Evolutionary conservation across 768 basidiomycete species (phyloP), one percentile per base, ranked within the genome.

Genomic region (Boletus reticulatus): DNA sequence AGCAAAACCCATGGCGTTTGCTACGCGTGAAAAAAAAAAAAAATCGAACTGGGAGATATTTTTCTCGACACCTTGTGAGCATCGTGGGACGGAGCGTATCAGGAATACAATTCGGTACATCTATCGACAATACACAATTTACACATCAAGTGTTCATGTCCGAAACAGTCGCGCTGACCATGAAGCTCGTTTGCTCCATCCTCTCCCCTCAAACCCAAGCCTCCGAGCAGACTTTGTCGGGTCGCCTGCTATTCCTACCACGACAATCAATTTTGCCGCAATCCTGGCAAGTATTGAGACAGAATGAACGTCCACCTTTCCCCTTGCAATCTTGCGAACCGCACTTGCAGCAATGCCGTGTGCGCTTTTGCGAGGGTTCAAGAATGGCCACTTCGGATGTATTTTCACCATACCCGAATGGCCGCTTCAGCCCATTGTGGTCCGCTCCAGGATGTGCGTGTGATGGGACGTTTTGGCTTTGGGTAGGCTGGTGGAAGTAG

Each of bases 331-430:
- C 83, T 70, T 86, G 83, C 38, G 82, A 84, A 16, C 89, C 89
- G 53, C 89, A 92, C 73, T 92, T 92, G 68, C 85, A 86, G 62
- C 89, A 92, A 64, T 91, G 90, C 39, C 89, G 85, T 43, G 83
- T 82, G 4, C 90, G 80, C 66, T 88, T 88, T 61, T 71, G 70
- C 4, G 76, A 72, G 3, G 73, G 71, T 54, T 78, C 75, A 3
- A 71, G 58, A 16, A 74, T 72, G 12, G 62, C 66, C 6, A 71
- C 56, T 59, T 65, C 62, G 17, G 62, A 43, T 27, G 62, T 10
- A 17, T 60, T 61, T 42, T 68, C 67, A 4, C 67, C 66, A 32
- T 62, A 72, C 16, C 64, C 65, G 19, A 61, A 67, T 4, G 70
- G 57, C 37, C 71, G 59, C 56, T 73, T 72, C 0, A 67, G 38